phyloP scores from a whole-genome alignment of 1,139 yeast species.

The Groenewaldozyma sp. region DNA sequence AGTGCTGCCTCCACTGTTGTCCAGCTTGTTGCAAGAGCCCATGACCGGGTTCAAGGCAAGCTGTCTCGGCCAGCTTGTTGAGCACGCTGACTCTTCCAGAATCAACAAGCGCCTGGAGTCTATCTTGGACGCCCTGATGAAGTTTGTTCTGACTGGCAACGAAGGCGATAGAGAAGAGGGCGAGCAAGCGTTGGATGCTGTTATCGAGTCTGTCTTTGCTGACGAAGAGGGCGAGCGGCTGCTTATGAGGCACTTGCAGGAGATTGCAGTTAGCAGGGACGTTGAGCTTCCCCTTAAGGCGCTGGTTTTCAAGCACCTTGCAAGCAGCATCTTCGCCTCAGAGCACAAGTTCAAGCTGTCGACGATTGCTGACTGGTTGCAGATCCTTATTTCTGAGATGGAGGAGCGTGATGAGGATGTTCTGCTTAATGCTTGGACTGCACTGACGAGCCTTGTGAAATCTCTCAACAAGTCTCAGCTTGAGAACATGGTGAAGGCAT shows the following conservation, averaged over 20 bases:
- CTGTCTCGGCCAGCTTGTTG: conserved; percentile 81
- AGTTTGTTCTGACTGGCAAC: conserved; percentile 38
- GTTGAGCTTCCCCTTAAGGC: conserved; percentile 52
- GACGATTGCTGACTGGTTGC: conserved; percentile 52
- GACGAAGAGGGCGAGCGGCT: conserved; percentile 80
- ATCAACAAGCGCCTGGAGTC: conserved; percentile 61
- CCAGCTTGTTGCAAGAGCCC: conserved; percentile 74
- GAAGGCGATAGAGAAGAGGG: conserved; percentile 27
- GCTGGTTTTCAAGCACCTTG: conserved; percentile 59
- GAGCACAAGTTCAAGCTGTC: conserved; percentile 33
- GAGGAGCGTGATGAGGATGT: conserved; percentile 58
- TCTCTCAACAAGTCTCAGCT: conserved; percentile 66
- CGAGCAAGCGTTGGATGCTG: conserved; percentile 37
- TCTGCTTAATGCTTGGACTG: conserved; percentile 60
- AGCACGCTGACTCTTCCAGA: conserved; percentile 78
- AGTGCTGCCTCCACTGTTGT: conserved; percentile 88
- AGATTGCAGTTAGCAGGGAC: conserved; percentile 62
- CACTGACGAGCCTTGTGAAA: conserved; percentile 58
- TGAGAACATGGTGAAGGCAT: conserved; percentile 69
- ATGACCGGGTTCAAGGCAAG: conserved; percentile 76
- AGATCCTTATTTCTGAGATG: conserved; percentile 59
- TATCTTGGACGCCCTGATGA: conserved; percentile 64
- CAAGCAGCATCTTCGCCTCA: conserved; percentile 58
- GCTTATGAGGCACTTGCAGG: conserved; percentile 69
- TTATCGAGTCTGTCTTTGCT: conserved; percentile 64